Evolutionary conservation across 2,329 filamentous ascomycete species (phyloP).

Genomic region (Westerdykella sp.): DNA sequence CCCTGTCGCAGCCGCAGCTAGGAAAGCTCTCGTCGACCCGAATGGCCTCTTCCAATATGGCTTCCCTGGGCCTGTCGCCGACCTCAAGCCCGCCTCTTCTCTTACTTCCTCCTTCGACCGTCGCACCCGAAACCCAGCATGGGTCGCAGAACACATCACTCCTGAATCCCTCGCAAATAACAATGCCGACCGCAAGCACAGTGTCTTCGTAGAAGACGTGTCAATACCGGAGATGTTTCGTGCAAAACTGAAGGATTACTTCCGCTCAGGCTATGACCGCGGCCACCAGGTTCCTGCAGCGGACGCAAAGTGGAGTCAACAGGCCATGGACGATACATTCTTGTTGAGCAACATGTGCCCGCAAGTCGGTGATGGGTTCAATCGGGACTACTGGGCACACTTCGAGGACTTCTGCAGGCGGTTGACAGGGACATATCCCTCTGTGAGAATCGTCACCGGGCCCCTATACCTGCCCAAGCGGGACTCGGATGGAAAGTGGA

Average conservation of each 20-base stretch:
- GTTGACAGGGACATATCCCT: conserved; percentile 73
- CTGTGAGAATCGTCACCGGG: conserved; percentile 85
- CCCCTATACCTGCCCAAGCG: conserved; percentile 86
- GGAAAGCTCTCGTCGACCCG: conserved; percentile 41
- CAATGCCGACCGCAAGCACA: conserved; percentile 78
- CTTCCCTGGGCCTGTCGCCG: conserved; percentile 84
- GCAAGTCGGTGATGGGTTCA: conserved; percentile 97
- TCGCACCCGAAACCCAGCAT: conserved; percentile 81
- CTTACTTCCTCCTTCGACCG: conserved; percentile 88
- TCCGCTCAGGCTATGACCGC: conserved; percentile 87
- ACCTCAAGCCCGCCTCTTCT: conserved; percentile 69
- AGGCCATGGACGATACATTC: conserved; percentile 93
- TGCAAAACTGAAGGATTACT: conserved; percentile 88
- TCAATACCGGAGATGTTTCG: conserved; percentile 79
- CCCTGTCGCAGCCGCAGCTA: conserved; percentile 15
- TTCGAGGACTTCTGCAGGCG: conserved; percentile 95
- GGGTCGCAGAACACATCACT: conserved; percentile 93
- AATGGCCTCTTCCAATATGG: conserved; percentile 53
- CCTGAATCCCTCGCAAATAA: conserved; percentile 68
- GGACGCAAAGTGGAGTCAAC: conserved; percentile 91
- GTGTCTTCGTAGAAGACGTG: conserved; percentile 73
- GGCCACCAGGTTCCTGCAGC: conserved; percentile 96
- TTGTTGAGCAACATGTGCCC: conserved; percentile 94
- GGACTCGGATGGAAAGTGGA: conserved; percentile 90
- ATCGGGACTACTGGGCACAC: conserved; percentile 98